Conservation (phyloP, 2,329 filamentous ascomycete genomes). For the Exophiala mesophila region DNA sequence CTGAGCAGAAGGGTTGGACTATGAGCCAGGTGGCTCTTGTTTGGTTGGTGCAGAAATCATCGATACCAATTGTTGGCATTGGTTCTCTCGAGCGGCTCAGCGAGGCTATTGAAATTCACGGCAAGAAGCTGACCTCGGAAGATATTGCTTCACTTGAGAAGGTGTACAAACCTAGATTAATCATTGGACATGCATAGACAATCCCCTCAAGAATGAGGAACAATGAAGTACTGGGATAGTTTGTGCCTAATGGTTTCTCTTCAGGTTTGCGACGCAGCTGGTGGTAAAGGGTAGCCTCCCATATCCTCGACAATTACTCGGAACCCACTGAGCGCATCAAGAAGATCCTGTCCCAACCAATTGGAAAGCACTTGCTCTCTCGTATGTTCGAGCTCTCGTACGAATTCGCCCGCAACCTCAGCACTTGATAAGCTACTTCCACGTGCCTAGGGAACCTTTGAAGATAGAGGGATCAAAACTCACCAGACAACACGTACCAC, state of each 20-base stretch:
- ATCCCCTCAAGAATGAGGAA: no score
- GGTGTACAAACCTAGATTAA: conserved; percentile 36
- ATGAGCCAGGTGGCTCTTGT: conserved; percentile 33
- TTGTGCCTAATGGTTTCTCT: no score
- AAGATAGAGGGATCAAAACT: conserved; percentile 6
- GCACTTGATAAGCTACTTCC: no score
- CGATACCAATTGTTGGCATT: conserved; percentile 49
- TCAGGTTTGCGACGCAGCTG: no score
- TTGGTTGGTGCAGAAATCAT: conserved; percentile 40
- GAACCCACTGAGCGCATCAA: conserved; percentile 4
- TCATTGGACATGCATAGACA: conserved; percentile 27
- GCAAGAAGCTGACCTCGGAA: conserved; percentile 43
- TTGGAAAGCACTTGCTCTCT: conserved; percentile 13
- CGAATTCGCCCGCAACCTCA: conserved; percentile 14
- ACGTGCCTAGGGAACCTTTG: no score
- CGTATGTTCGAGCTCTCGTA: conserved; percentile 23
- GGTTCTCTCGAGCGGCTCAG: conserved; percentile 45
- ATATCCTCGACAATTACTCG: conserved; percentile 5
- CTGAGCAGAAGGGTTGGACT: conserved; percentile 35
- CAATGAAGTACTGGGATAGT: no score
- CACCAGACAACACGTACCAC: conserved; percentile 30
- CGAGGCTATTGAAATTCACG: conserved; percentile 42
- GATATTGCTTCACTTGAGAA: conserved; percentile 48
- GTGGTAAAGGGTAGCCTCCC: conserved; percentile 5
- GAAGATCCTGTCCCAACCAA: conserved; percentile 25